Evolutionary conservation across 352 stramenopile genomes (phyloP).

Genomic region (Globisporangium ultimum): DNA sequence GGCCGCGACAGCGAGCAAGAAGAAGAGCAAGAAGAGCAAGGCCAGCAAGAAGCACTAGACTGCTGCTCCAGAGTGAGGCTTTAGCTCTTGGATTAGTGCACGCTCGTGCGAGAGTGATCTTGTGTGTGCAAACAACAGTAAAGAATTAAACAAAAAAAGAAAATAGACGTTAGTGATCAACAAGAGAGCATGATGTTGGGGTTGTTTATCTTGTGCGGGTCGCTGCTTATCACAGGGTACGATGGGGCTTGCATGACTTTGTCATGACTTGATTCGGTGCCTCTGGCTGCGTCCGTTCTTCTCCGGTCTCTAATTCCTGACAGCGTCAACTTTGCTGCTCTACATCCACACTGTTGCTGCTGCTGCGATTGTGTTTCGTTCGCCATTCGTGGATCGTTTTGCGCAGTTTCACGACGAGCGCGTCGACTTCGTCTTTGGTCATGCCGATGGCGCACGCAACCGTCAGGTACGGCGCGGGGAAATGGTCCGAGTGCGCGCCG

Average conservation of each 20-base stretch:
- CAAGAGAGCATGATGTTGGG: background rate
- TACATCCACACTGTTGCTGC: background rate
- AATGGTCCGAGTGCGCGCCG: conserved; percentile 88
- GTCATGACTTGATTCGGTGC: too few species aligned
- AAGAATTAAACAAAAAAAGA: conserved; percentile 7
- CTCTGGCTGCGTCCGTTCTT: too few species aligned
- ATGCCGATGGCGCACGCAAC: conserved; percentile 96
- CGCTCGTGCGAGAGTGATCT: too few species aligned
- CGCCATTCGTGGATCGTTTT: conserved; percentile 90
- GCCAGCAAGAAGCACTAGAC: conserved; percentile 69
- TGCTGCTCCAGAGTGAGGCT: too few species aligned
- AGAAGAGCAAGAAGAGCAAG: conserved; percentile 69
- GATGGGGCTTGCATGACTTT: too few species aligned
- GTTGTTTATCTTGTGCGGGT: too few species aligned
- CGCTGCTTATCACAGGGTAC: too few species aligned
- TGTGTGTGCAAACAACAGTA: background rate
- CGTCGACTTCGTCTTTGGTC: conserved; percentile 86
- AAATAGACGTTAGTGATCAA: conserved; percentile 12
- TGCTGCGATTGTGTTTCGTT: conserved; percentile 26
- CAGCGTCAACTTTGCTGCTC: background rate
- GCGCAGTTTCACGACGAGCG: conserved; percentile 90
- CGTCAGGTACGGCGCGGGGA: conserved; percentile 94
- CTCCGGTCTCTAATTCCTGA: conserved; percentile 1
- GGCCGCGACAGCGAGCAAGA: conserved; percentile 36
- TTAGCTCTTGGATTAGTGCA: too few species aligned